These are phyloP conservation scores for Leptographium wingfieldii DNA, from an alignment of 2,329 filamentous ascomycete genomes.

Conservation along the genomic window DNA sequence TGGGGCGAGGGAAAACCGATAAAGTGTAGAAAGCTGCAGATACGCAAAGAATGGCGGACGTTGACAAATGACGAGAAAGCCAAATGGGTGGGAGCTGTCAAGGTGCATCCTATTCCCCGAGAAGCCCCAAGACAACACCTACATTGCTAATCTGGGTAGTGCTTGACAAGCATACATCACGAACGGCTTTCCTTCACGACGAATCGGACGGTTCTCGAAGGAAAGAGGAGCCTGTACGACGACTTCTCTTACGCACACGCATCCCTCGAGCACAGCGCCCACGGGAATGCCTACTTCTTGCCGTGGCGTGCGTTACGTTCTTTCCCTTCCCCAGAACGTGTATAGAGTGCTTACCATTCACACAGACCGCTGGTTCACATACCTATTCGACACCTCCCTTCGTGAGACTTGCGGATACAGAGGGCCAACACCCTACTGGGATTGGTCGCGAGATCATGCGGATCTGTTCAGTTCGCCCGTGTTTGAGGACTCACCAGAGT, in stretches of 20 bases:
- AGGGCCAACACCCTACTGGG: constrained; percentile 1
- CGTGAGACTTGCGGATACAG: neutral
- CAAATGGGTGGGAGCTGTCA: constrained; percentile 1
- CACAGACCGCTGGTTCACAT: neutral
- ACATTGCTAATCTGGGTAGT: neutral
- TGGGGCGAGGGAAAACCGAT: neutral
- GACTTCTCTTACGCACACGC: constrained; percentile 1
- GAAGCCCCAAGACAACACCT: too few relatives aligned
- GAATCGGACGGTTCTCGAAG: neutral
- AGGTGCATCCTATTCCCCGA: neutral
- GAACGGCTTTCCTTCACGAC: neutral
- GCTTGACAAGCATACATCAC: neutral
- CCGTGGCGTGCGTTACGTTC: neutral
- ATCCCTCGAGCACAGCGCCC: neutral
- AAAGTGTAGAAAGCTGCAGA: neutral
- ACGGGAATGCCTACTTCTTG: constrained; percentile 1
- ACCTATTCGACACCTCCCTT: constrained; percentile 1
- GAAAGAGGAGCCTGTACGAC: constrained; percentile 1
- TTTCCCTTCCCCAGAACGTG: neutral
- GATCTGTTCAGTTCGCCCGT: neutral
- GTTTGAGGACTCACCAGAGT: constrained; percentile 1
- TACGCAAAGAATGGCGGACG: constrained; percentile 2
- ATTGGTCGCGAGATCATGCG: neutral
- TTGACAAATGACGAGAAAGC: neutral
- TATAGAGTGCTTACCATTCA: too few relatives aligned